Percentiles rank a stretch among this genome's conserved stretches.
These are phyloP conservation scores for Capsicum pubescens DNA, from an alignment of 257 asterid species.

Conservation along the genomic window DNA sequence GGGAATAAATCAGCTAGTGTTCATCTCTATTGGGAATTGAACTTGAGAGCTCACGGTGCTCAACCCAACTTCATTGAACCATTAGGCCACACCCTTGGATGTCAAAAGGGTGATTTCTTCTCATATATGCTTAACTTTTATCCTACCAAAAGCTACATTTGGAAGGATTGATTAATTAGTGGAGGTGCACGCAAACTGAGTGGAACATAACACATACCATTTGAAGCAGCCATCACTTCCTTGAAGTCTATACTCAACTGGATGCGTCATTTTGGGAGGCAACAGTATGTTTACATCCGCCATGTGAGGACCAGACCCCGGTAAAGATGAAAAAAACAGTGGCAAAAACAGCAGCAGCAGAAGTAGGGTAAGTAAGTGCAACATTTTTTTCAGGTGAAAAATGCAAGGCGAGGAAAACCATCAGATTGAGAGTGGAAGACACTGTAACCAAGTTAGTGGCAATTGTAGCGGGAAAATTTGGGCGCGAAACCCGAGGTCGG, in stretches of 20 bases:
- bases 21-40: no score
- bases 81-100: no score
- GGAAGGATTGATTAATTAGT: neutral
- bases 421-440: neutral
- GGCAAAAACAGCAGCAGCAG: conserved; percentile 1
- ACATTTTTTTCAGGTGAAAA: conserved; percentile 28
- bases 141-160: neutral
- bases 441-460: neutral
- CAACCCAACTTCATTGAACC: no score
- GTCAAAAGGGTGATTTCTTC: neutral
- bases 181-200: neutral
- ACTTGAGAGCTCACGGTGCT: no score
- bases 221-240: conserved; percentile 98
- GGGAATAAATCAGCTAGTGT: no score
- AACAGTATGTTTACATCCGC: conserved; percentile 86
- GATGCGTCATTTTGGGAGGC: conserved; percentile 93
- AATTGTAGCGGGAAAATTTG: neutral
- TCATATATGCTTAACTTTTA: neutral
- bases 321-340: conserved; percentile 16
- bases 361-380: conserved; percentile 14
- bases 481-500: neutral
- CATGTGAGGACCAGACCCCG: conserved; percentile 76
- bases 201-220: conserved; percentile 47
- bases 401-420: neutral
- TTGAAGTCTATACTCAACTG: conserved; percentile 87